These are phyloP conservation scores for Fusarium aywerte DNA, from an alignment of 2,329 filamentous ascomycete genomes.

Conservation along the genomic window DNA sequence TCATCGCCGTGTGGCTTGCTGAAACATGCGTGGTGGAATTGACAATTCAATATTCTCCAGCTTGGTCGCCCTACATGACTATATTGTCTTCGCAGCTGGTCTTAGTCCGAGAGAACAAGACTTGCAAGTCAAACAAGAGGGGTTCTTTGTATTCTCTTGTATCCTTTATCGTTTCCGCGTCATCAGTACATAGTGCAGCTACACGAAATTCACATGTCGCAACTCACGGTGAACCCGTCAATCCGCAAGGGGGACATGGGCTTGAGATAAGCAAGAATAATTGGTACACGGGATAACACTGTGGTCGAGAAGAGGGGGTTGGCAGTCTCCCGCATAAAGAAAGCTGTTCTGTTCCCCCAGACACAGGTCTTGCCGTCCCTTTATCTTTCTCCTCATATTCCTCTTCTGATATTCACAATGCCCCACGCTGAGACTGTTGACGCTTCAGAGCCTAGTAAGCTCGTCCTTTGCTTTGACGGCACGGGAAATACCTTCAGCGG, in stretches of 20 bases:
- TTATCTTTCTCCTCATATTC: not conserved
- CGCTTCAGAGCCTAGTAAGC: conserved; percentile 50
- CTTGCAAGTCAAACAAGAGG: not conserved
- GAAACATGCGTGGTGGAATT: conserved; percentile 4
- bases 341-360: conserved; percentile 14
- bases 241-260: not conserved
- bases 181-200: conserved; percentile 1
- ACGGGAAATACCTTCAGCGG: conserved; percentile 60
- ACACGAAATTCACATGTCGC: conserved; percentile 4
- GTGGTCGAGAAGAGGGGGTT: not conserved
- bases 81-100: not conserved
- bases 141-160: not conserved
- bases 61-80: not conserved
- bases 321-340: conserved; percentile 20
- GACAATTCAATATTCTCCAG: conserved; percentile 19
- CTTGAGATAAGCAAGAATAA: not conserved
- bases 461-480: conserved; percentile 61
- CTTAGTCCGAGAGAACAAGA: not conserved
- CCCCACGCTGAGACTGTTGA: conserved; percentile 27
- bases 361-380: not conserved
- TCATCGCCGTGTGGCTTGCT: conserved; percentile 27
- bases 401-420: conserved; percentile 16
- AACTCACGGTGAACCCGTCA: not conserved
- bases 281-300: not conserved
- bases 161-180: not conserved